Evolutionary conservation across 2,329 filamentous ascomycete genomes (phyloP), one percentile per base, ranked within the genome.

Genomic region (Aspergillus sp.): DNA sequence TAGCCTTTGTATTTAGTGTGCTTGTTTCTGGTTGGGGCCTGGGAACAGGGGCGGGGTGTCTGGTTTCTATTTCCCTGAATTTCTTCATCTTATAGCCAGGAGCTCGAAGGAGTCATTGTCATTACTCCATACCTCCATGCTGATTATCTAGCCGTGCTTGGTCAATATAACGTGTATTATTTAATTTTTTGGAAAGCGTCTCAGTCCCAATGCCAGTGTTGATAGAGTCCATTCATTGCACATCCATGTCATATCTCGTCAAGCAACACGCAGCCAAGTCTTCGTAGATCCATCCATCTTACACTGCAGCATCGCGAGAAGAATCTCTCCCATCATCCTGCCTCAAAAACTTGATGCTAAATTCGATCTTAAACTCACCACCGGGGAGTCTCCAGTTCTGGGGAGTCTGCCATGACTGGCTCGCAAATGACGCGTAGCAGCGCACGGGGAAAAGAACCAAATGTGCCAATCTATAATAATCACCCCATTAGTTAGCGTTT

Each of bases 1-100:
- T 62, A 67, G 59, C 60, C 57, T 65, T 60, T 63, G 47, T 55
- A 62, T 61, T 69, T 67, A 56, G 55, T 62, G 24, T 23, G 58
- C 51, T 56, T 57, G 55, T 59, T 56, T 58, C 54, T 53, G 45
- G 51, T 52, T 56, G 55, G 56, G 7, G 23, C 27, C 49, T 51
- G 45, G 51, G 40, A 62, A 60, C 59, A 24, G 50, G 60, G 55
- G 47, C 35, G 37, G 49, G 63, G 67, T 68, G 62, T 68, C 63
- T 57, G 53, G 59, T 57, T 60, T 57, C 41, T 24, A 39, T 60
- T 62, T 61, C 41, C 46, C 61, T 56, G 33, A 49, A 46, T 49
- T 49, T 49, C 35, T 39, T 50, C 31, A 23, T 41, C 17, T 33
- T 19, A 15, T 33, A 12, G 27, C 17, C 39, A 44, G 45, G 52